Base-by-base conservation (phyloP, 2,329 filamentous ascomycete species). In the Penicillium vulpinum region DNA sequence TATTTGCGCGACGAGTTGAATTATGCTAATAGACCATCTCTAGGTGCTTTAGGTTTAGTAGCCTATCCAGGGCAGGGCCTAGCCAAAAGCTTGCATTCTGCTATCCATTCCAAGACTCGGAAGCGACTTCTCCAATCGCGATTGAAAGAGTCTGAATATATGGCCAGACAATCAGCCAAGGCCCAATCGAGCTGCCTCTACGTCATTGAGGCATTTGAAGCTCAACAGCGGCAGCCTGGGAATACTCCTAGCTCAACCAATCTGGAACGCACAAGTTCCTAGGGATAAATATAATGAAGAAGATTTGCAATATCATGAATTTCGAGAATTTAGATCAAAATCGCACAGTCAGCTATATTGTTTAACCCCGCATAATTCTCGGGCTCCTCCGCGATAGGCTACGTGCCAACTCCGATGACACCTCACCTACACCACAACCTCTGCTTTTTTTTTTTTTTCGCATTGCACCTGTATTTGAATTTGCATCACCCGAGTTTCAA, bases 11-110 rank as follows among this genome's bases (percentile, higher is more conserved):
- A 18, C 29, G 24, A 10, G 10, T 1, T 3, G 5, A 24, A 29
- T 21, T 26, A n/a, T 49, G 38, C 36, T 54, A 44, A 49, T 10
- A 5, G 13, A 16, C 22, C 16, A 15, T 11, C 10, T 28, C 38
- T 48, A 70, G 62, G 61, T 60, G 62, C 62, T 29, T 26, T 72
- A 7, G 70, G 71, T 0, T 54, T 73, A 18, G 58, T 73, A 22
- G 69, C 68, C 2, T 74, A 74, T 49, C 69, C 72, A 2, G 66
- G 64, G 4, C 64, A 72, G n/a, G 70, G 70, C 0, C 66, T 73
- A 4, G 64, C 60, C 28, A 72, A 72, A 52, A 73, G 64, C n/a
- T 58, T 73, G n/a, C 66, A 70, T 29, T 48, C 64, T 6, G 61
- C 63, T 1, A 49, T 68, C 9, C 62, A 58, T 29, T 66, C 67